These are phyloP conservation scores for Diospyros lotus DNA, from an alignment of 148 eudicot genomes.

Conservation along the genomic window DNA sequence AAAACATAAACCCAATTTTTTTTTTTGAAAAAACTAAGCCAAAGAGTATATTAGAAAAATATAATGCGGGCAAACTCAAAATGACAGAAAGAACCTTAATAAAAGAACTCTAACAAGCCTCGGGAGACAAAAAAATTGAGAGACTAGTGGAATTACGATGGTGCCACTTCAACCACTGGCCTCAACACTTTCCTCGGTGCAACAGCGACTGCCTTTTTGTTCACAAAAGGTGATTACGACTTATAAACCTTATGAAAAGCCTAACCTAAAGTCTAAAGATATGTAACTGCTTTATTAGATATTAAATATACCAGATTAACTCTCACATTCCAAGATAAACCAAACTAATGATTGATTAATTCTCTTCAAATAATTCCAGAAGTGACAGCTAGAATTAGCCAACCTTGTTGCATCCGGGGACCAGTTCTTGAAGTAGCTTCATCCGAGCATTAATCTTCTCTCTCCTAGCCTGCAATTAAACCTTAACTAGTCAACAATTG, in stretches of 20 bases:
- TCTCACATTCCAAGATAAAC: slow-evolving; percentile 7
- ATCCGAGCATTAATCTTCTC: slow-evolving; percentile 97
- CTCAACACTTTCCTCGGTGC: slow-evolving; percentile 29
- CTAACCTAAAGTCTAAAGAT: not conserved
- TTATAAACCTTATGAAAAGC: slow-evolving; percentile 16
- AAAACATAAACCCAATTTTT: too few relatives aligned
- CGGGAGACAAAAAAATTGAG: slow-evolving; percentile 14
- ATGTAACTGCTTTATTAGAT: not conserved
- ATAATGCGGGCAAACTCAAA: too few relatives aligned
- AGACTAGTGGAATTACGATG: slow-evolving; percentile 14
- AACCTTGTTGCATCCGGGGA: slow-evolving; percentile 98
- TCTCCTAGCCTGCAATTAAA: slow-evolving; percentile 72
- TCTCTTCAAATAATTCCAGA: too few relatives aligned
- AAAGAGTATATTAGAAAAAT: not conserved
- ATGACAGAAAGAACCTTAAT: too few relatives aligned
- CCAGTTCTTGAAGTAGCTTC: slow-evolving; percentile 95
- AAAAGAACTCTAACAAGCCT: slow-evolving; percentile 35
- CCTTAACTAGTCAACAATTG: not conserved
- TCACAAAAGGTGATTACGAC: slow-evolving; percentile 50
- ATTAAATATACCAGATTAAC: slow-evolving; percentile 4
- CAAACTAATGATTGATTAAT: not conserved
- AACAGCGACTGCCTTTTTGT: slow-evolving; percentile 31
- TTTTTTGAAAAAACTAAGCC: slow-evolving; percentile 23
- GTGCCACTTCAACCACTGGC: slow-evolving; percentile 21
- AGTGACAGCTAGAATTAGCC: slow-evolving; percentile 6